Evolutionary conservation across 768 basidiomycete species (phyloP), one percentile per base, ranked within the genome.

Genomic region (Panaeolus papilionaceus): DNA sequence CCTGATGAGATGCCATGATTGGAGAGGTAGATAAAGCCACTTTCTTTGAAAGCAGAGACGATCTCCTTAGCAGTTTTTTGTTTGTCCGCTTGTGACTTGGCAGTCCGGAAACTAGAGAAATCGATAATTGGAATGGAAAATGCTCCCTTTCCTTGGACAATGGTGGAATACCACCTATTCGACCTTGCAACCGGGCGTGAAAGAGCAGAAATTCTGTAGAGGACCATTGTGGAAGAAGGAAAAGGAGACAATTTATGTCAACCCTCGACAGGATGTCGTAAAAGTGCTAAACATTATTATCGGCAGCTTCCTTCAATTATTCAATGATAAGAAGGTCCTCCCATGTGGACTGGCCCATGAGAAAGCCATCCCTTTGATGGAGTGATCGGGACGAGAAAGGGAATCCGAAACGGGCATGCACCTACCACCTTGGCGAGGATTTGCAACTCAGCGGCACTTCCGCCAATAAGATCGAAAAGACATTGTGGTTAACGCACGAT

Each of bases 71-170:
- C 92, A 0, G 88, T 85, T 6, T 82, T 74, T 67, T 85, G 84
- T 79, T 88, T 92, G 72, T 92, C 89, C 14, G 80, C 77, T 1
- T 73, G 62, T 0, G 87, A 83, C n/a, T 78, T 73, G 0, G 88
- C 83, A 23, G 79, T 73, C 65, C 85, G 83, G 75, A 90, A 94
- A 66, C 86, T 88, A 71, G 86, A 82, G 71, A 96, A 94, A 80
- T 94, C 88, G 71, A 95, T 87, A 37, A 94, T 80, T 33, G 94
- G 94, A 64, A 95, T 93, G 39, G 79, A 80, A 73, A 91, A 90
- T 28, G 77, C 72, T 28, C 71, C 64, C 2, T 61, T 68, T 64
- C 72, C 65, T 38, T 69, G 72, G 11, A 75, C 70, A 28, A 72
- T 49, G 47, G 76, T 80, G 38, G 75, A 77, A 39, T 77, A 74